A percentile compares a stretch with the other conserved stretches of the same genome.
Evolutionary conservation across 257 asterid genomes (phyloP).

Genomic region (Verbena officinalis): DNA sequence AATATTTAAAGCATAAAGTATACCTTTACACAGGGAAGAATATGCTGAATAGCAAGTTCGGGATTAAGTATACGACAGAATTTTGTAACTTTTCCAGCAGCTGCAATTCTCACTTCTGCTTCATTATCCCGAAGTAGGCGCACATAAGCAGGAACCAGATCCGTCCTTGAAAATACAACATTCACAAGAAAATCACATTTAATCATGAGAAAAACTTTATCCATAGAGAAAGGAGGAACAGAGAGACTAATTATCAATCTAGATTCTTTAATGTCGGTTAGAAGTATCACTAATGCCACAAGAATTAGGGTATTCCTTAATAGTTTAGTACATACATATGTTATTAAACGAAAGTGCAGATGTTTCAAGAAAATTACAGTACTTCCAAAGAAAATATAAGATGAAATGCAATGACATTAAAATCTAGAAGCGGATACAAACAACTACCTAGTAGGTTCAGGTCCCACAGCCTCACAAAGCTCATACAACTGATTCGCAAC

Average conservation of each 20-base stretch:
- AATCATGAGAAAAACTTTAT: constrained; percentile 14
- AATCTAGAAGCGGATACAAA: constrained; percentile 22
- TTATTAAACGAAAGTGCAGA: not conserved
- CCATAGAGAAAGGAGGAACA: not conserved
- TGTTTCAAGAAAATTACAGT: not conserved
- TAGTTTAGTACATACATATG: not conserved
- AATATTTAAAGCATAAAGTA: not conserved
- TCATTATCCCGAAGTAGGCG: constrained; percentile 90
- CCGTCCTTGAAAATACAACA: constrained; percentile 60
- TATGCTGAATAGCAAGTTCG: constrained; percentile 83
- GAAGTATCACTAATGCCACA: not conserved
- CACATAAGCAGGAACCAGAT: constrained; percentile 89
- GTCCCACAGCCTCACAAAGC: constrained; percentile 98
- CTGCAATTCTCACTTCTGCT: constrained; percentile 93
- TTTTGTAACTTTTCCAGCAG: constrained; percentile 90
- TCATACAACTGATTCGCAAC: constrained; percentile 97
- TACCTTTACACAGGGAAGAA: constrained; percentile 97
- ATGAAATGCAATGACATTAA: constrained; percentile 17
- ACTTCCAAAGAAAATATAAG: not conserved
- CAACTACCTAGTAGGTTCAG: constrained; percentile 82
- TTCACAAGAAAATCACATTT: constrained; percentile 27
- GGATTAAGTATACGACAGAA: constrained; percentile 80
- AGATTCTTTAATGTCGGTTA: not conserved
- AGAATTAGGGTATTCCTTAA: not conserved
- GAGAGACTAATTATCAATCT: not conserved